phyloP scores from a whole-genome alignment of 1,284 basidiomycete genomes.

The Tetrapyrgos nigripes region DNA sequence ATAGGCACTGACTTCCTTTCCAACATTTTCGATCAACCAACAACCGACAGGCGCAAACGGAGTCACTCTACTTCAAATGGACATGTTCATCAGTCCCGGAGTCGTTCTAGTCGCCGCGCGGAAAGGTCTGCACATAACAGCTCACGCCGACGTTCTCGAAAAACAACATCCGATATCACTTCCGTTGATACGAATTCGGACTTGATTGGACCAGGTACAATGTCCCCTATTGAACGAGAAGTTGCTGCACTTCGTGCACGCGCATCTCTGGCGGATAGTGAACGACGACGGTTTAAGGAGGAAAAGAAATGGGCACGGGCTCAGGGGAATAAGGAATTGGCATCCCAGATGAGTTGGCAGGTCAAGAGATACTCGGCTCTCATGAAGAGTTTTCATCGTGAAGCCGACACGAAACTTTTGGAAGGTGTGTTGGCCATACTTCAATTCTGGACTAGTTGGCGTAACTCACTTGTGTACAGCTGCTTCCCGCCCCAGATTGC shows the following conservation, averaged over 20 bases:
- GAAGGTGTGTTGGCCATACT: slow-evolving; percentile 54
- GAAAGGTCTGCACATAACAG: slow-evolving; percentile 31
- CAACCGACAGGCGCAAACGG: slow-evolving; percentile 15
- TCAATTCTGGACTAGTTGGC: slow-evolving; percentile 1
- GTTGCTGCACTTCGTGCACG: slow-evolving; percentile 73
- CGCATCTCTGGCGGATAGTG: slow-evolving; percentile 80
- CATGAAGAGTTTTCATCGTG: slow-evolving; percentile 79
- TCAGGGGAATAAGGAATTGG: slow-evolving; percentile 74
- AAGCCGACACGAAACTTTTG: slow-evolving; percentile 75
- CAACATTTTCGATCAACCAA: slow-evolving; percentile 59
- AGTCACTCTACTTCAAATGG: slow-evolving; percentile 5
- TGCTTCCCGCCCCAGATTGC: slow-evolving; percentile 11
- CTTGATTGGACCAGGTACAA: slow-evolving; percentile 60
- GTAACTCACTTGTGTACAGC: slow-evolving; percentile 6
- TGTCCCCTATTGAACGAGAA: slow-evolving; percentile 74
- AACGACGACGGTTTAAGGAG: slow-evolving; percentile 80
- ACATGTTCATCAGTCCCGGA: slow-evolving; percentile 15
- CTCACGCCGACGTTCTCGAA: slow-evolving; percentile 9
- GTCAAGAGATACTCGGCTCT: slow-evolving; percentile 78
- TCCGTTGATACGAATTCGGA: slow-evolving; percentile 68
- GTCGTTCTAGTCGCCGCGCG: slow-evolving; percentile 10
- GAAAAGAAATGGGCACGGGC: slow-evolving; percentile 84
- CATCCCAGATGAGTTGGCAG: slow-evolving; percentile 80
- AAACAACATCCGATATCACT: slow-evolving; percentile 52
- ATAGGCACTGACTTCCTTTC: slow-evolving; percentile 71